Percentiles rank a stretch among this genome's conserved stretches.
Conservation (phyloP, 1,139 yeast species). For the Candida glucosophila region DNA sequence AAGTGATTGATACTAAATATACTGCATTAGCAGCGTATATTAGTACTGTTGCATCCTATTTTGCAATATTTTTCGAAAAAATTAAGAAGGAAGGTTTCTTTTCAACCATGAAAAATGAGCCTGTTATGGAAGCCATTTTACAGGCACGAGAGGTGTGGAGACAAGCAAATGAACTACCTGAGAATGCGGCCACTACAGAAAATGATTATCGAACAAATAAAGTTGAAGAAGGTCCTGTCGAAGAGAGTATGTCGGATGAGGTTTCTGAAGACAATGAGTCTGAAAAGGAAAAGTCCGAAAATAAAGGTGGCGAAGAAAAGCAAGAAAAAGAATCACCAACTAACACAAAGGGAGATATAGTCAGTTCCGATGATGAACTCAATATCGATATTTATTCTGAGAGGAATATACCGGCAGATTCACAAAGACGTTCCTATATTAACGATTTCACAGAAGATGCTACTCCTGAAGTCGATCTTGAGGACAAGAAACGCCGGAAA, state of each 20-base stretch:
- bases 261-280: conserved; percentile 9
- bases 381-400: conserved; percentile 42
- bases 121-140: conserved; percentile 79
- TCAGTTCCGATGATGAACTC: conserved; percentile 14
- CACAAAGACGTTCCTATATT: too few species aligned
- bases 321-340: conserved; percentile 18
- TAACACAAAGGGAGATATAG: conserved; percentile 10
- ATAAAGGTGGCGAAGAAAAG: conserved; percentile 16
- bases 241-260: conserved; percentile 5
- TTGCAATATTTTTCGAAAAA: conserved; percentile 58
- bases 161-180: conserved; percentile 60
- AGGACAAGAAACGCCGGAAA: conserved; percentile 77
- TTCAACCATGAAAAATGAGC: conserved; percentile 68
- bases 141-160: conserved; percentile 87
- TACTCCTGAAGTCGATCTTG: conserved; percentile 82
- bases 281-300: conserved; percentile 13
- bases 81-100: conserved; percentile 48
- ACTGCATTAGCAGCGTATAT: conserved; percentile 71
- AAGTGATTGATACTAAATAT: conserved; percentile 40
- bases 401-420: conserved; percentile 36
- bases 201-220: not conserved
- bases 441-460: too few species aligned
- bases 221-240: not conserved
- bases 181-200: conserved; percentile 7
- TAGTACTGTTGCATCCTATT: conserved; percentile 66